Evolutionary conservation across 2,329 filamentous ascomycete genomes (phyloP), one percentile per base, ranked within the genome.

Genomic region (Penicillium sp.): DNA sequence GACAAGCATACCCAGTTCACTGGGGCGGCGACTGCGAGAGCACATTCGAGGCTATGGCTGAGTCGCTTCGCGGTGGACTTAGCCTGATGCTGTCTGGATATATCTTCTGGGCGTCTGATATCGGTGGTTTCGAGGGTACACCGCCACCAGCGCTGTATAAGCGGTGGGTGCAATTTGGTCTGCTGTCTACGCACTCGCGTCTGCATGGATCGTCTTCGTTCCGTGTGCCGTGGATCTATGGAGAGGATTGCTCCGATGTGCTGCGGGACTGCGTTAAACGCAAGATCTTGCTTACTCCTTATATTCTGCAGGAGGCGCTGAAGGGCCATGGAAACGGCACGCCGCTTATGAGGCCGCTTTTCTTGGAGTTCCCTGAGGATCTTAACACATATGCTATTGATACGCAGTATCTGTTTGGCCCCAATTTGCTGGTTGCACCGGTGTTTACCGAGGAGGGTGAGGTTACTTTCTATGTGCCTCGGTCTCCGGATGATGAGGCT

Each of bases 11-110:
- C 71, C 88, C 88, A 0, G 78, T 89, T 2, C 82, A 85, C 49
- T 90, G 88, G 89, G 88, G 88, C 35, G 89, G 88, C 54, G 88
- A 91, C 75, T 90, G 87, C 71, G 88, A 91, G 73, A 88, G 84
- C 31, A 90, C 88, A 0, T 85, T 87, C 45, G 86, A 89, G 67
- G 88, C 87, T 17, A 87, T 91, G 78, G 88, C 86, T 4, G 88
- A 91, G 74, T 88, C 85, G 0, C 74, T 89, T 7, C 84, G 87
- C 9, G 87, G 87, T 15, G 87, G 87, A 0, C 74, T 89, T 2
- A 84, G 82, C 9, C 80, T 89, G 43, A 84, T 85, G 15, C 75
- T 89, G 2, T 85, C 82, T 45, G 86, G 86, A 2, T 89, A 86
- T 70, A 82, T 83, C 13, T 89, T 86, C 74, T 89, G 87, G 86